phyloP scores from a whole-genome alignment of 1,284 basidiomycete species.

The Erythrobasidium hasegawianum region DNA sequence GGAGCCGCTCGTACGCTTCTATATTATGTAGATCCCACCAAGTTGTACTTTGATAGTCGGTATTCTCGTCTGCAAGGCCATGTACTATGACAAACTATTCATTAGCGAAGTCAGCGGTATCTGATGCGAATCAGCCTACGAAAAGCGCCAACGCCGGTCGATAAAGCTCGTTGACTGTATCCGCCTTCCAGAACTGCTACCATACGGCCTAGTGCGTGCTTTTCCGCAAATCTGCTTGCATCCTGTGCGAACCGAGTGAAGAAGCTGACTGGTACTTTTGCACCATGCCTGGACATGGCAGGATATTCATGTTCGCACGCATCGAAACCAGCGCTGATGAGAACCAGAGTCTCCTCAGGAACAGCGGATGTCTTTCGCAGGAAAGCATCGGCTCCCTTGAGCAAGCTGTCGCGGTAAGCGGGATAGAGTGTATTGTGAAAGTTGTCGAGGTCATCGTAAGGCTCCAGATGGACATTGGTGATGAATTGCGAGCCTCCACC shows the following conservation, averaged over 20 bases:
- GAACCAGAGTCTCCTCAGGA: constrained; percentile 68
- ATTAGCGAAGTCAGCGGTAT: no score
- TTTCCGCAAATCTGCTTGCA: constrained; percentile 63
- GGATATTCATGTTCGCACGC: constrained; percentile 86
- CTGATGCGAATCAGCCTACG: constrained; percentile 2
- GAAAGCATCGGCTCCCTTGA: constrained; percentile 71
- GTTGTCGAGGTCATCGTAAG: constrained; percentile 66
- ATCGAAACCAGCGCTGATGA: constrained; percentile 81
- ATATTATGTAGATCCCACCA: no score
- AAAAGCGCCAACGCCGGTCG: constrained; percentile 23
- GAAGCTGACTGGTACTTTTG: constrained; percentile 81
- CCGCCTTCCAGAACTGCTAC: constrained; percentile 91
- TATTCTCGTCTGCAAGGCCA: no score
- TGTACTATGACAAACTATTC: no score
- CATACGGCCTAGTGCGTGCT: constrained; percentile 64
- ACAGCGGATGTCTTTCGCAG: constrained; percentile 62
- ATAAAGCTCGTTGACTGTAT: constrained; percentile 69
- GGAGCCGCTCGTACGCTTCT: no score
- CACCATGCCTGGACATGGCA: constrained; percentile 86
- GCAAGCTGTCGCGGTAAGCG: constrained; percentile 61
- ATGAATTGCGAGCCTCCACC: constrained; percentile 40
- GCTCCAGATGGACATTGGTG: constrained; percentile 74
- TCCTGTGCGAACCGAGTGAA: constrained; percentile 80
- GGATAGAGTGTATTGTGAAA: constrained; percentile 75
- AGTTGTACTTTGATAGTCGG: no score